These are phyloP conservation scores for Lathyrus aphaca DNA, from an alignment of 306 rosid species.

Conservation along the genomic window DNA sequence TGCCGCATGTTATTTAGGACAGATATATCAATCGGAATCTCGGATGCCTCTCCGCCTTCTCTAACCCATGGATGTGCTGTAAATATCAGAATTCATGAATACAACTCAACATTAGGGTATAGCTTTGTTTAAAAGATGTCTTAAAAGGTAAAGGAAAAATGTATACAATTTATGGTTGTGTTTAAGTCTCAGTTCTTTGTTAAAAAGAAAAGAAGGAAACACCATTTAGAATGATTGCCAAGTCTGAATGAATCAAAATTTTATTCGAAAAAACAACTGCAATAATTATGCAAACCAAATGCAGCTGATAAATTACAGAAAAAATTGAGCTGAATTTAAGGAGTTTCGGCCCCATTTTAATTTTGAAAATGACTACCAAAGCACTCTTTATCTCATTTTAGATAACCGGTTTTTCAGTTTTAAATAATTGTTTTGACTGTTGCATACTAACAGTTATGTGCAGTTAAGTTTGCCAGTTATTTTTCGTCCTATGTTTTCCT, in stretches of 20 bases:
- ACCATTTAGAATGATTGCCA: not conserved
- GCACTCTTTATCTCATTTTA: conserved; percentile 4
- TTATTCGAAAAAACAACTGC: conserved; percentile 8
- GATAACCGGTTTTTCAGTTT: not conserved
- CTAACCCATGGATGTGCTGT: conserved; percentile 97
- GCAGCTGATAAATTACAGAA: not conserved
- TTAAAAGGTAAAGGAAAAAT: not conserved
- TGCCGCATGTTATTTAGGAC: conserved; percentile 91
- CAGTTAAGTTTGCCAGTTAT: not conserved
- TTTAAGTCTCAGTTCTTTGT: conserved; percentile 16
- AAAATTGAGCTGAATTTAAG: not conserved
- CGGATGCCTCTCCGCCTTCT: conserved; percentile 94
- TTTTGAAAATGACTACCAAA: conserved; percentile 17
- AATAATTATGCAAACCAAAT: conserved; percentile 20
- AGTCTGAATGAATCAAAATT: conserved; percentile 17
- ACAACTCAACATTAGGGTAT: conserved; percentile 27
- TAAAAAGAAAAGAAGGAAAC: conserved; percentile 21
- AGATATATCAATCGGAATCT: conserved; percentile 94
- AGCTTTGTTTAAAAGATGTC: not conserved
- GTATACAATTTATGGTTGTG: conserved; percentile 21
- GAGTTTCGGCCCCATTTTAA: not conserved
- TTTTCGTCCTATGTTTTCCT: no score
- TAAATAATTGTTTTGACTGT: conserved; percentile 20
- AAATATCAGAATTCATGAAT: conserved; percentile 42
- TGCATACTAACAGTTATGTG: not conserved